These are phyloP conservation scores for Amanita exitialis DNA, from an alignment of 768 basidiomycete genomes.

Conservation along the genomic window DNA sequence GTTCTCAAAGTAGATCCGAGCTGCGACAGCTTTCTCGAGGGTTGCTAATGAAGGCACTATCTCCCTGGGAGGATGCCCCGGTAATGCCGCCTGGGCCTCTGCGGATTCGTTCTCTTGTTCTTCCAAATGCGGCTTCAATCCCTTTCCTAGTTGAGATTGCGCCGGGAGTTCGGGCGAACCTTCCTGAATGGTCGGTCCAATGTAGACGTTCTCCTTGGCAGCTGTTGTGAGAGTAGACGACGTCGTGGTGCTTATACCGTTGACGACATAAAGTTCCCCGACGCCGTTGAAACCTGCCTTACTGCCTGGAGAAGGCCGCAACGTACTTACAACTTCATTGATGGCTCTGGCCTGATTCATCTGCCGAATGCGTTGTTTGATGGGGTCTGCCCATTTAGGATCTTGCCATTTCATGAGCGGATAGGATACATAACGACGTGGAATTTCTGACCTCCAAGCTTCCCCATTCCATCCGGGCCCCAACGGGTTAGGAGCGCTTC, in stretches of 20 bases:
- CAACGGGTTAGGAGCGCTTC: slow-evolving; percentile 81
- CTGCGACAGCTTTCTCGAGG: slow-evolving; percentile 87
- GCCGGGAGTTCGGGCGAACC: slow-evolving; percentile 48
- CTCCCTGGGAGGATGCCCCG: slow-evolving; percentile 9
- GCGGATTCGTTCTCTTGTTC: slow-evolving; percentile 42
- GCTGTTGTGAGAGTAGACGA: slow-evolving; percentile 71
- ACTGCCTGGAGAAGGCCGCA: slow-evolving; percentile 45
- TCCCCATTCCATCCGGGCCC: slow-evolving; percentile 84
- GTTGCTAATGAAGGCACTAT: slow-evolving; percentile 71
- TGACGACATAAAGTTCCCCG: slow-evolving; percentile 66
- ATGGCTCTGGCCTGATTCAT: slow-evolving; percentile 61
- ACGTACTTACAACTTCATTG: slow-evolving; percentile 66
- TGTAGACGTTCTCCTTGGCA: slow-evolving; percentile 55
- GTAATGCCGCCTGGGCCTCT: slow-evolving; percentile 42
- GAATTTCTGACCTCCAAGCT: slow-evolving; percentile 62
- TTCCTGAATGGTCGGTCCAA: slow-evolving; percentile 33
- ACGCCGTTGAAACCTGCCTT: slow-evolving; percentile 30
- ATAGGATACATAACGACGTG: slow-evolving; percentile 9
- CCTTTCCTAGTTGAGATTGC: slow-evolving; percentile 48
- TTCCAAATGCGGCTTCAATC: slow-evolving; percentile 59
- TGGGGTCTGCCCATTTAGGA: slow-evolving; percentile 82
- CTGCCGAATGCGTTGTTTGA: slow-evolving; percentile 68
- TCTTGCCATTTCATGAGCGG: slow-evolving; percentile 30
- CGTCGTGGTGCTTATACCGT: slow-evolving; percentile 60
- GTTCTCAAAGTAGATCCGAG: slow-evolving; percentile 91